Base-by-base conservation (phyloP, 352 stramenopile species). In the Phytophthora melonis region DNA sequence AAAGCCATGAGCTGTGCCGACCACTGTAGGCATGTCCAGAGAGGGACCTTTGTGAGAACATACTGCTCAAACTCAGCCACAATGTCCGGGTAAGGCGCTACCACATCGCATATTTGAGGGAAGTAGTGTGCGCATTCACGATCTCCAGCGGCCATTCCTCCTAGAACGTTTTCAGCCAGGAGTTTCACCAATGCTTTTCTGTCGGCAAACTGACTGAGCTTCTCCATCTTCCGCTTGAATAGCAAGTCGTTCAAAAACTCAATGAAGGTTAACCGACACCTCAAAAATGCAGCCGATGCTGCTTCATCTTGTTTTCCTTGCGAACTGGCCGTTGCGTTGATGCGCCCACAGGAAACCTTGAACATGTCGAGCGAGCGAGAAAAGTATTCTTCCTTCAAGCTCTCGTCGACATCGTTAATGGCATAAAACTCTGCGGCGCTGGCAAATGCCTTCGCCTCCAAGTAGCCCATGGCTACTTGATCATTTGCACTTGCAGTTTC, bases 1-100 rank as follows among this genome's bases (percentile, higher is more conserved):
- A 96, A 76, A 19, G 89, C 89, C 72, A 96, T 88, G 3, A 96
- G 70, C 27, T 96, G 89, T 9, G 87, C 83, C 1, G 89, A 90
- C 89, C 89, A 96, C 18, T 87, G 72, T 36, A 96, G 67, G 13
- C 86, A 94, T 2, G 89, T 96, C 89, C 89, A 96, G n/a, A 91
- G 77, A 4, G 89, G 89, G 13, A 94, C 74, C 3, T 82, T 72
- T 5, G 65, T 68, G 14, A 92, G 52, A 34, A 93, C 56, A 14
- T 68, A 75, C 27, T 80, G 62, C 39, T 92, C 75, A 57, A 93
- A 88, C 0, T 79, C 60, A 1, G 55, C 19, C 14, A 90, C 78
- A 60, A 94, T 67, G 9, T 78, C 80, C 5, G 79, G 77, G 49
- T 83, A 93, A 23, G 80, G 72, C 19, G 81, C 70, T 41, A 94